A percentile compares a stretch with the other conserved stretches of the same genome.
phyloP scores from a whole-genome alignment of 2,329 filamentous ascomycete genomes.

The Aureobasidium subglaciale region DNA sequence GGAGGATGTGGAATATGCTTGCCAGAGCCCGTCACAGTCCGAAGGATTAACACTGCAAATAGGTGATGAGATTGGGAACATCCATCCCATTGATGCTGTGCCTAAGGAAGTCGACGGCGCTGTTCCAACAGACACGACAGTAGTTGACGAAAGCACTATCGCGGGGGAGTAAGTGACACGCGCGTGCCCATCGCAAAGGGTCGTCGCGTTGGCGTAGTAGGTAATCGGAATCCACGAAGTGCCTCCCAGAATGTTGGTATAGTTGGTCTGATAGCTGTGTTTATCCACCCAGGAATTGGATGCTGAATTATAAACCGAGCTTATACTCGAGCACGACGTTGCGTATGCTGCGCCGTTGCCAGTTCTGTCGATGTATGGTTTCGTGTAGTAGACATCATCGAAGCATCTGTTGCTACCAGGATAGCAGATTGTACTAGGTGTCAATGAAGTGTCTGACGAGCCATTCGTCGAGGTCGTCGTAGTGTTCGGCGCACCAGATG shows the following conservation, averaged over 20 bases:
- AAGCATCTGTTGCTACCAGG: not conserved
- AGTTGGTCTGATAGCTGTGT: conserved; percentile 1
- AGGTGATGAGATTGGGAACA: conserved; percentile 20
- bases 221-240: conserved; percentile 18
- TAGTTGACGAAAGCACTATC: conserved; percentile 18
- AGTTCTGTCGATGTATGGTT: not conserved
- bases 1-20: conserved; percentile 22
- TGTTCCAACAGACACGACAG: conserved; percentile 13
- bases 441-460: not conserved
- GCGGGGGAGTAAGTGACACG: conserved; percentile 24
- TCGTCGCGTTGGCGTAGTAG: conserved; percentile 25
- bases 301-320: conserved; percentile 6
- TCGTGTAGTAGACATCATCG: conserved; percentile 2
- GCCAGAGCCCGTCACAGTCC: conserved; percentile 26
- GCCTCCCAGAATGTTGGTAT: conserved; percentile 16
- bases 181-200: conserved; percentile 26
- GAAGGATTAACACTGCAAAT: conserved; percentile 22
- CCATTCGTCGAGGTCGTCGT: not conserved
- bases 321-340: not conserved
- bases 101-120: conserved; percentile 16
- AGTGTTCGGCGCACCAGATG: not conserved
- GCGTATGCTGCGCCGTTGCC: conserved; percentile 12
- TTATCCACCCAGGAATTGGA: conserved; percentile 10
- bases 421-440: not conserved
- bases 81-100: conserved; percentile 12